phyloP scores from a whole-genome alignment of 768 basidiomycete genomes.

The Trametes gibbosa region DNA sequence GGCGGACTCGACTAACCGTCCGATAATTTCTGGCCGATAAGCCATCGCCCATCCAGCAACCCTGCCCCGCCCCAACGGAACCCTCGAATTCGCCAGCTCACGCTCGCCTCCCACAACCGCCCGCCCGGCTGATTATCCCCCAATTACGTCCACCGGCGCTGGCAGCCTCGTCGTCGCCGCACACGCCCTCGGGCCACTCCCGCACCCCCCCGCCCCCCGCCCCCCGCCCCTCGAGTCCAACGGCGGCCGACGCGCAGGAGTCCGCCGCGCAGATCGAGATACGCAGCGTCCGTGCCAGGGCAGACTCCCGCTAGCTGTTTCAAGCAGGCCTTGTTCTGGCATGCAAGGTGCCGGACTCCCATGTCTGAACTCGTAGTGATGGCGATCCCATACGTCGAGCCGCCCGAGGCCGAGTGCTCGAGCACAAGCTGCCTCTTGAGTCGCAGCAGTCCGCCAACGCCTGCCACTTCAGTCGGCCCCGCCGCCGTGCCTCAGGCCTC shows the following conservation, averaged over 20 bases:
- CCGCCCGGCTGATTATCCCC: slow-evolving; percentile 10
- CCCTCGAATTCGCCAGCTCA: slow-evolving; percentile 4
- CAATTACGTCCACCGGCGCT: slow-evolving; percentile 12
- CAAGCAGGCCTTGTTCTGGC: slow-evolving; percentile 17
- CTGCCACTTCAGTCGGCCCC: too few relatives aligned
- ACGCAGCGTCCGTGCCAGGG: not conserved
- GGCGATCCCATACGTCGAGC: slow-evolving; percentile 4
- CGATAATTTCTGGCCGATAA: slow-evolving; percentile 15
- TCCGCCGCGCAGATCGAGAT: not conserved
- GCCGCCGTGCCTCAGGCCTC: not conserved
- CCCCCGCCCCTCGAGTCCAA: not conserved
- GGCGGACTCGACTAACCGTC: slow-evolving; percentile 10
- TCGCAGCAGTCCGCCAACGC: too few relatives aligned
- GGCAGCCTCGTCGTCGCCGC: not conserved
- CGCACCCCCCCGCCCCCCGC: not conserved
- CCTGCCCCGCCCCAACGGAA: slow-evolving; percentile 5
- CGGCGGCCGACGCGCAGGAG: not conserved
- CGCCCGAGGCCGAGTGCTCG: not conserved
- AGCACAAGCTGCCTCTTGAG: slow-evolving; percentile 17
- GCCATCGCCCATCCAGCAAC: slow-evolving; percentile 4
- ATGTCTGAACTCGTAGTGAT: slow-evolving; percentile 3
- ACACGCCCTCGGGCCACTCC: not conserved
- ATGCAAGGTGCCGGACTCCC: not conserved
- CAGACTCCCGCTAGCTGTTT: slow-evolving; percentile 6
- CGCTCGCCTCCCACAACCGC: slow-evolving; percentile 9